A percentile compares a stretch with the other conserved stretches of the same genome.
Evolutionary conservation across 208 protist genomes (phyloP).

Genomic region (Sergeia podlipaevii): DNA sequence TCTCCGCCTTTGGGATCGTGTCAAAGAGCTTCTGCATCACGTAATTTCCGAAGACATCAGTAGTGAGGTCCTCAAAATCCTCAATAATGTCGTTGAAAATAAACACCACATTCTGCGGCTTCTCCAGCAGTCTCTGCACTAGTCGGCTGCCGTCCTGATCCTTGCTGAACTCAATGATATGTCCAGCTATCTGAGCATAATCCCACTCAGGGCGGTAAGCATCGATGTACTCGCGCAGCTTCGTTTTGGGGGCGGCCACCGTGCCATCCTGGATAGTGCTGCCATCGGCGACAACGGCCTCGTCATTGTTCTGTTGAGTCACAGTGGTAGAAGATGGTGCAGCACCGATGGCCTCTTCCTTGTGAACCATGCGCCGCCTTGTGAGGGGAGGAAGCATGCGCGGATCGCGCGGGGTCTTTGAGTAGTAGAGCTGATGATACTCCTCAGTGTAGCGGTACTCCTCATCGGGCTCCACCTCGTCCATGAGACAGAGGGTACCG

Average conservation of each 20-base stretch:
- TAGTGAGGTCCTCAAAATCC: constrained; percentile 80
- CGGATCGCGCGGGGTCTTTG: constrained; percentile 71
- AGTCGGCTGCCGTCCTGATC: constrained; percentile 97
- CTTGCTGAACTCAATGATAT: constrained; percentile 87
- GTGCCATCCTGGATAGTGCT: neutral
- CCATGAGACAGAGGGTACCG: constrained; percentile 50
- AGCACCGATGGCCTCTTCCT: neutral
- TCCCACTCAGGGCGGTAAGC: constrained; percentile 31
- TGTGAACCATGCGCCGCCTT: constrained; percentile 11
- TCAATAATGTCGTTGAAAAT: constrained; percentile 90
- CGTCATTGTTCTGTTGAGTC: neutral
- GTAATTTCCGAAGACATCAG: constrained; percentile 98
- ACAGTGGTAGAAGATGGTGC: too few relatives aligned
- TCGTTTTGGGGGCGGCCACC: constrained; percentile 8
- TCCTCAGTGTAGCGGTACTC: constrained; percentile 82
- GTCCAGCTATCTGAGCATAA: constrained; percentile 66
- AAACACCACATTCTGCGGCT: constrained; percentile 68
- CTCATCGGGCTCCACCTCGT: constrained; percentile 49
- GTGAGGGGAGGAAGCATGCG: constrained; percentile 76
- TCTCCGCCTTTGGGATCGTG: constrained; percentile 50
- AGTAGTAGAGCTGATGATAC: constrained; percentile 79
- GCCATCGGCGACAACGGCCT: neutral
- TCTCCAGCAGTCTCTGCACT: constrained; percentile 95
- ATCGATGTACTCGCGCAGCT: constrained; percentile 44
- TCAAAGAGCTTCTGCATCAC: constrained; percentile 98